Evolutionary conservation across 306 rosid species (phyloP).

Genomic region (Prinsepia uniflora): DNA sequence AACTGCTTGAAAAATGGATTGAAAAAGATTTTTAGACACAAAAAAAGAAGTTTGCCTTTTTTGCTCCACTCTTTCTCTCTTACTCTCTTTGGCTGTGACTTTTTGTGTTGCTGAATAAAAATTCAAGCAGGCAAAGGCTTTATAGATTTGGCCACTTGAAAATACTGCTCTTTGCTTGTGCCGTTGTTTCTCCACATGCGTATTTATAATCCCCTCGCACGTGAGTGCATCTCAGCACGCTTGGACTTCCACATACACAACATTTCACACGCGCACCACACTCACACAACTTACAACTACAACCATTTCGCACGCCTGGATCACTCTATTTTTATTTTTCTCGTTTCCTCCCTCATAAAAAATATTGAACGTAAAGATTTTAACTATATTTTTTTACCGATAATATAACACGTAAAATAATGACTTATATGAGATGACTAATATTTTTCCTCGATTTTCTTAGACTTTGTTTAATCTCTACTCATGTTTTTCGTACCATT

Average conservation of each 20-base stretch:
- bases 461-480: not conserved
- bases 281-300: not conserved
- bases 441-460: not conserved
- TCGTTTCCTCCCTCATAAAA: not conserved
- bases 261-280: conserved; percentile 11
- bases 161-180: conserved; percentile 12
- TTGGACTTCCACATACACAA: conserved; percentile 8
- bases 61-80: conserved; percentile 16
- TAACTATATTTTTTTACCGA: too few species aligned
- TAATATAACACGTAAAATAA: too few species aligned
- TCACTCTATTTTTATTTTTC: conserved; percentile 32
- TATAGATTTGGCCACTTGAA: conserved; percentile 28
- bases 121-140: conserved; percentile 23
- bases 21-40: not conserved
- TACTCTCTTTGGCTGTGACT: conserved; percentile 30
- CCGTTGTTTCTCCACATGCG: conserved; percentile 24
- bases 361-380: too few species aligned
- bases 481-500: not conserved
- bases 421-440: too few species aligned
- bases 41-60: conserved; percentile 26
- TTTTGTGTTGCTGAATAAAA: conserved; percentile 24
- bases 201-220: conserved; percentile 59
- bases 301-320: conserved; percentile 52
- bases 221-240: conserved; percentile 46
- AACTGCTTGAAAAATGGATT: conserved; percentile 15